These are phyloP conservation scores for Globisporangium radiosum DNA, from an alignment of 352 stramenopile species.

Conservation along the genomic window DNA sequence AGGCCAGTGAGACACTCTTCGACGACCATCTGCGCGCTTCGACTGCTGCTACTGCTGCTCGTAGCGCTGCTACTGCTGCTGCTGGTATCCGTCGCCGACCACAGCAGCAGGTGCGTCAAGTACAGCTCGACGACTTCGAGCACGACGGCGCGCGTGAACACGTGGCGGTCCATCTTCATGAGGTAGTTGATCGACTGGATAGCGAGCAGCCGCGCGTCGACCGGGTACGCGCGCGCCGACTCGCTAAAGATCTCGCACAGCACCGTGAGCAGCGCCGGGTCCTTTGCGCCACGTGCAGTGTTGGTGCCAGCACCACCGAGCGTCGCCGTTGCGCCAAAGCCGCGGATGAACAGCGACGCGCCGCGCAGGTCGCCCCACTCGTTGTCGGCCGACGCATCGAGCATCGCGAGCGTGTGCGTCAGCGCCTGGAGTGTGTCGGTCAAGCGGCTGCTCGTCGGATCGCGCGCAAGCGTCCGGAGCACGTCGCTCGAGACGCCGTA, in stretches of 20 bases:
- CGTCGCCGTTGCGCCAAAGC: slow-evolving; percentile 30
- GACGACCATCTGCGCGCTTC: slow-evolving; percentile 59
- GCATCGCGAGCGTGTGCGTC: slow-evolving; percentile 81
- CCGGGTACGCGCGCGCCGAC: slow-evolving; percentile 23
- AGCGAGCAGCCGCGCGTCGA: slow-evolving; percentile 50
- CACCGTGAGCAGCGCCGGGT: slow-evolving; percentile 49
- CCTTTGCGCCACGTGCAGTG: slow-evolving; percentile 22
- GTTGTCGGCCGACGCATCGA: slow-evolving; percentile 71
- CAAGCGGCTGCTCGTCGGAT: slow-evolving; percentile 44
- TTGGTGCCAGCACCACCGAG: no score
- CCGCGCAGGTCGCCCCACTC: slow-evolving; percentile 56
- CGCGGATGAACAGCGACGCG: slow-evolving; percentile 47
- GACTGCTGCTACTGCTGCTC: slow-evolving; percentile 1
- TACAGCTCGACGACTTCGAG: slow-evolving; percentile 51
- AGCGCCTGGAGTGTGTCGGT: slow-evolving; percentile 66
- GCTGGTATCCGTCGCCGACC: slow-evolving; percentile 10
- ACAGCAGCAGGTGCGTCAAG: slow-evolving; percentile 36
- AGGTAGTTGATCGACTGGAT: slow-evolving; percentile 84
- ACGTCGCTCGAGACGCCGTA: slow-evolving; percentile 69
- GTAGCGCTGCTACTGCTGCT: slow-evolving; percentile 20
- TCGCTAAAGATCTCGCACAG: slow-evolving; percentile 47
- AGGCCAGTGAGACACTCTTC: slow-evolving; percentile 76
- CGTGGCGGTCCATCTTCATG: slow-evolving; percentile 72
- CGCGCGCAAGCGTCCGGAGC: slow-evolving; percentile 41
- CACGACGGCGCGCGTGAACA: slow-evolving; percentile 41